Conservation (phyloP, 305 asterid genomes). For the Fraxinus sp. region DNA sequence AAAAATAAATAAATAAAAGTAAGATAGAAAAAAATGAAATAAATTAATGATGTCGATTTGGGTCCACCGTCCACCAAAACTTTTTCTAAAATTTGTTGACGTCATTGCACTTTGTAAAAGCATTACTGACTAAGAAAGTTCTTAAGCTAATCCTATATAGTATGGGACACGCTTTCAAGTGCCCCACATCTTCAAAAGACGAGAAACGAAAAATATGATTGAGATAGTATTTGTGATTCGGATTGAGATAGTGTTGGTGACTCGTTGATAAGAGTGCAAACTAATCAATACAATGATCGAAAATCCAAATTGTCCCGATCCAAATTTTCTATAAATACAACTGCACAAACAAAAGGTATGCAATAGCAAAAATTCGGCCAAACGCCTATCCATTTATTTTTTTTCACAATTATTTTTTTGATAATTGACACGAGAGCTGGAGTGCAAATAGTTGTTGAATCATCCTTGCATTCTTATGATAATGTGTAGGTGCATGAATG, state of each 20-base stretch:
- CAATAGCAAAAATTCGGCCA: not conserved
- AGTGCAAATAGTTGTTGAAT: not conserved
- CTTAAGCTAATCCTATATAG: not conserved
- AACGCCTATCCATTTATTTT: not conserved
- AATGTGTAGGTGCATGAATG: no score
- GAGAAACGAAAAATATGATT: no score
- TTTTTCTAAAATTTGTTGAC: not conserved
- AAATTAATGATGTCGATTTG: not conserved
- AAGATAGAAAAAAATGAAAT: not conserved
- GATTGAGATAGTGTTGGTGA: not conserved
- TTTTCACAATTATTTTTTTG: not conserved
- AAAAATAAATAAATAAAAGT: not conserved
- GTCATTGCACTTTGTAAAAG: not conserved
- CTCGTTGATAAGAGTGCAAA: not conserved
- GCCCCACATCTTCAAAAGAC: not conserved
- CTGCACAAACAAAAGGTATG: not conserved
- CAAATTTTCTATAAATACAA: not conserved
- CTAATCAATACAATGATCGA: not conserved
- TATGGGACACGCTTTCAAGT: not conserved
- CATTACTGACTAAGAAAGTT: not conserved
- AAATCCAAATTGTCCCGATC: not conserved
- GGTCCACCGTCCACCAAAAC: not conserved
- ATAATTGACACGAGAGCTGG: not conserved
- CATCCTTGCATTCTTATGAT: not conserved
- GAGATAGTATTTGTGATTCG: not conserved